Evolutionary conservation across 768 basidiomycete species (phyloP).

Genomic region (Mrakia frigida): DNA sequence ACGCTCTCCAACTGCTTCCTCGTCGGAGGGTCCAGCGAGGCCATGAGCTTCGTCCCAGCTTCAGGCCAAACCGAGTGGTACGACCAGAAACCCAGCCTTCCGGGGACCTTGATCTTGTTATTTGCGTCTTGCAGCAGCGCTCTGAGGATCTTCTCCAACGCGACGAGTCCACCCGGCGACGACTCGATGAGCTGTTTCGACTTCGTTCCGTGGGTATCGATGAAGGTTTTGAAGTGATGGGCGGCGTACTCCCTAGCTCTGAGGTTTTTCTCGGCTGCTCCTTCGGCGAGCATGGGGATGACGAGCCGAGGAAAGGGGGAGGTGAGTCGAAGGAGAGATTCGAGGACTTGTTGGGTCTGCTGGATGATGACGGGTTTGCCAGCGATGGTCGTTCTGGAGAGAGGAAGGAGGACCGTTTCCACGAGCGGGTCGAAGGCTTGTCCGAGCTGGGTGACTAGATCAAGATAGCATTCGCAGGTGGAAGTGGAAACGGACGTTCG

Average conservation of each 20-base stretch:
- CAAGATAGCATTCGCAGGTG: constrained; percentile 69
- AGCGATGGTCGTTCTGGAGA: constrained; percentile 77
- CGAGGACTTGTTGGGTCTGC: constrained; percentile 69
- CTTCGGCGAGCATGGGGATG: constrained; percentile 62
- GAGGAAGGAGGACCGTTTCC: constrained; percentile 67
- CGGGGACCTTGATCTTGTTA: constrained; percentile 67
- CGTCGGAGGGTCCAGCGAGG: constrained; percentile 60
- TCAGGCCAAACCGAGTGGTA: constrained; percentile 72
- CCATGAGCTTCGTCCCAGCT: constrained; percentile 59
- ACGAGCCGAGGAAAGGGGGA: constrained; percentile 66
- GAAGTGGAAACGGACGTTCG: constrained; percentile 83
- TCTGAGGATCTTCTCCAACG: constrained; percentile 66
- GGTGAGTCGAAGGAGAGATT: constrained; percentile 62
- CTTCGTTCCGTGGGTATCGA: constrained; percentile 66
- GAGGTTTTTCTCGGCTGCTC: constrained; percentile 72
- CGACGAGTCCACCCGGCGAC: constrained; percentile 59
- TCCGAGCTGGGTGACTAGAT: constrained; percentile 65
- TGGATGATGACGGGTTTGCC: constrained; percentile 90
- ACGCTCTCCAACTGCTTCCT: constrained; percentile 81
- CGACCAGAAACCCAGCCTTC: constrained; percentile 71
- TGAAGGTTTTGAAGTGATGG: constrained; percentile 65
- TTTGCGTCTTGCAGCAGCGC: constrained; percentile 73
- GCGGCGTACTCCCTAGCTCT: constrained; percentile 65
- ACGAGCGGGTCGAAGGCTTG: constrained; percentile 69
- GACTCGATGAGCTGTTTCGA: constrained; percentile 63